These are phyloP conservation scores for Mycogone perniciosa DNA, from an alignment of 2,329 filamentous ascomycete genomes.

Conservation along the genomic window DNA sequence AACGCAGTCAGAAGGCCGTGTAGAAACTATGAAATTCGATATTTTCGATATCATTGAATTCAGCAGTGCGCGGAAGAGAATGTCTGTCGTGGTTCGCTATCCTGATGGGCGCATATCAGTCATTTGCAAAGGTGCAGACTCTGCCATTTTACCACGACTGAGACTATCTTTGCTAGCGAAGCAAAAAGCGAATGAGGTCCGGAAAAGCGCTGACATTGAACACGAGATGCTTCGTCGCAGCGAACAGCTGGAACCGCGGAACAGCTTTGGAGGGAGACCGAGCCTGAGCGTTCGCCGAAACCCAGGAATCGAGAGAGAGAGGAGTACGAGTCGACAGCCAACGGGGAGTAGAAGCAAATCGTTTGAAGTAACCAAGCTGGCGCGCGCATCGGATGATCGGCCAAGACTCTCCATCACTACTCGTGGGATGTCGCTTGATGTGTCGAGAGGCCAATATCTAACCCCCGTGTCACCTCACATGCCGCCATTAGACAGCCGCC, in stretches of 20 bases:
- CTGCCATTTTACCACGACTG: slow-evolving; percentile 70
- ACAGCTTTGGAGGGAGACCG: slow-evolving; percentile 49
- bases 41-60: slow-evolving; percentile 87
- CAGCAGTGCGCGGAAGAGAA: slow-evolving; percentile 79
- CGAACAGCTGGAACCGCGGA: slow-evolving; percentile 47
- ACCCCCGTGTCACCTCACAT: slow-evolving; percentile 35
- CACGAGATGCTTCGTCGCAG: slow-evolving; percentile 50
- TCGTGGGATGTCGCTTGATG: slow-evolving; percentile 41
- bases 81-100: slow-evolving; percentile 84
- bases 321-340: slow-evolving; percentile 25
- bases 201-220: slow-evolving; percentile 56
- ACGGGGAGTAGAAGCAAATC: slow-evolving; percentile 35
- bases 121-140: slow-evolving; percentile 88
- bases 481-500: slow-evolving; percentile 51
- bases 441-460: slow-evolving; percentile 25
- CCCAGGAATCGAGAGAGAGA: slow-evolving; percentile 24
- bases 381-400: slow-evolving; percentile 34
- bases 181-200: slow-evolving; percentile 63
- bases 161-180: slow-evolving; percentile 66
- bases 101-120: slow-evolving; percentile 76
- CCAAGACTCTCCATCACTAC: slow-evolving; percentile 30
- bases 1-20: slow-evolving; percentile 29
- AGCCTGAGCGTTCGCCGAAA: slow-evolving; percentile 47
- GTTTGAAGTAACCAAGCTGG: slow-evolving; percentile 37
- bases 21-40: slow-evolving; percentile 60